Evolutionary conservation across 2,329 filamentous ascomycete genomes (phyloP).

Genomic region (Acarospora socialis): DNA sequence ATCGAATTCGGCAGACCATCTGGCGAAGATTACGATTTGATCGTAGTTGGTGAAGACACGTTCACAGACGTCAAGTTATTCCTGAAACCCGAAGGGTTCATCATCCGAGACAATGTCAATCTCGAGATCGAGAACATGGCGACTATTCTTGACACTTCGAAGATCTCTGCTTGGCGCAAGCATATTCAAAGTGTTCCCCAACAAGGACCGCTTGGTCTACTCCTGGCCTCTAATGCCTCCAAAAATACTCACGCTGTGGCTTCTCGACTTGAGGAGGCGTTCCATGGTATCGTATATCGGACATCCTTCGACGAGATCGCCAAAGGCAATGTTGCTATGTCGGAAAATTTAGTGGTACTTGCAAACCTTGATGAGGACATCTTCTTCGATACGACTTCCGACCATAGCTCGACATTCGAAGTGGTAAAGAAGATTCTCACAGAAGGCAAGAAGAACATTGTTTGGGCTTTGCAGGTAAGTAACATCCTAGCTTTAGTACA

Average conservation of each 20-base stretch:
- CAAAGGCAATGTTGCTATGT: slow-evolving; percentile 1
- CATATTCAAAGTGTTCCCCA: background rate
- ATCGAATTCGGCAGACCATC: slow-evolving; percentile 6
- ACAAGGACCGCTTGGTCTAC: slow-evolving; percentile 3
- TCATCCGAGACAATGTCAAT: slow-evolving; percentile 3
- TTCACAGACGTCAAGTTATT: slow-evolving; percentile 3
- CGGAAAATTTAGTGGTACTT: slow-evolving; percentile 12
- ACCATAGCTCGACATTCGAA: slow-evolving; percentile 9
- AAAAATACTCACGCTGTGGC: slow-evolving; percentile 6
- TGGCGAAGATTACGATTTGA: slow-evolving; percentile 4
- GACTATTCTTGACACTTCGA: slow-evolving; percentile 4
- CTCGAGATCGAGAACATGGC: slow-evolving; percentile 4
- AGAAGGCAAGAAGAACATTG: slow-evolving; percentile 11
- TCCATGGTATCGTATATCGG: slow-evolving; percentile 2
- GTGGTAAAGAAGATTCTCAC: slow-evolving; percentile 13
- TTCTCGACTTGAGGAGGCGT: slow-evolving; percentile 2
- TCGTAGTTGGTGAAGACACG: slow-evolving; percentile 6
- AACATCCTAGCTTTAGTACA: no score
- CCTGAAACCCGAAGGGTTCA: slow-evolving; percentile 8
- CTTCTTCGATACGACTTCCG: slow-evolving; percentile 12
- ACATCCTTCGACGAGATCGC: slow-evolving; percentile 5
- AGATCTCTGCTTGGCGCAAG: slow-evolving; percentile 4
- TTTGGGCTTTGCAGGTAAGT: slow-evolving; percentile 14
- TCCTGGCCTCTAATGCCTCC: slow-evolving; percentile 5
- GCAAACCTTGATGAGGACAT: slow-evolving; percentile 13